These are phyloP conservation scores for Phytomonas sp. DNA, from an alignment of 208 protist genomes.

Conservation along the genomic window DNA sequence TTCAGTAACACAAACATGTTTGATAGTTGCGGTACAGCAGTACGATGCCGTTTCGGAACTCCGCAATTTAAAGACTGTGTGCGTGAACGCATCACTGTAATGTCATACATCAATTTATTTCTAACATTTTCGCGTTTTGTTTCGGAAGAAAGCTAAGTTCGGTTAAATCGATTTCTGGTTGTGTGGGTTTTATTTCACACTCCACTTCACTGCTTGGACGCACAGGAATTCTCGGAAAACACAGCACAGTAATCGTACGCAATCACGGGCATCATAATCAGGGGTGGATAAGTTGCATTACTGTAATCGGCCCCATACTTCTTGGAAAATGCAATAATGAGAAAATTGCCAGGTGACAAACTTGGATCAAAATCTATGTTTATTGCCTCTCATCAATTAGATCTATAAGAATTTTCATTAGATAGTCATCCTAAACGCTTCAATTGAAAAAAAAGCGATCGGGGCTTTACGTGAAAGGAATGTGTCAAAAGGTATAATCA, in stretches of 20 bases:
- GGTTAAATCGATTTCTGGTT: neutral
- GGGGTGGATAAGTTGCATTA: neutral
- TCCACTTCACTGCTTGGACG: neutral
- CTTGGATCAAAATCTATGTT: slow-evolving; percentile 9
- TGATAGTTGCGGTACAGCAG: neutral
- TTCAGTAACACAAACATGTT: neutral
- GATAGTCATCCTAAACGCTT: neutral
- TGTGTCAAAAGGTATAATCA: neutral
- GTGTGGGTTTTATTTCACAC: neutral
- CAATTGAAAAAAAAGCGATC: neutral
- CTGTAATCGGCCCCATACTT: neutral
- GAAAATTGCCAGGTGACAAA: neutral
- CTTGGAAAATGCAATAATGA: neutral
- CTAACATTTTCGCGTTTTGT: neutral
- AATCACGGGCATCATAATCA: neutral
- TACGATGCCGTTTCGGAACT: neutral
- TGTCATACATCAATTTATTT: neutral
- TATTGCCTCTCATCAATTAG: slow-evolving; percentile 9
- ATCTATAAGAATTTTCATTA: neutral
- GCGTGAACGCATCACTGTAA: neutral
- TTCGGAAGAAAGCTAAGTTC: neutral
- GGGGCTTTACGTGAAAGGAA: neutral
- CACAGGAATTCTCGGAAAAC: neutral
- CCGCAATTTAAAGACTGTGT: neutral
- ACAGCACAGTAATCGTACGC: neutral